Base-by-base conservation (phyloP, 257 asterid species). In the Forsythia viridissima region DNA sequence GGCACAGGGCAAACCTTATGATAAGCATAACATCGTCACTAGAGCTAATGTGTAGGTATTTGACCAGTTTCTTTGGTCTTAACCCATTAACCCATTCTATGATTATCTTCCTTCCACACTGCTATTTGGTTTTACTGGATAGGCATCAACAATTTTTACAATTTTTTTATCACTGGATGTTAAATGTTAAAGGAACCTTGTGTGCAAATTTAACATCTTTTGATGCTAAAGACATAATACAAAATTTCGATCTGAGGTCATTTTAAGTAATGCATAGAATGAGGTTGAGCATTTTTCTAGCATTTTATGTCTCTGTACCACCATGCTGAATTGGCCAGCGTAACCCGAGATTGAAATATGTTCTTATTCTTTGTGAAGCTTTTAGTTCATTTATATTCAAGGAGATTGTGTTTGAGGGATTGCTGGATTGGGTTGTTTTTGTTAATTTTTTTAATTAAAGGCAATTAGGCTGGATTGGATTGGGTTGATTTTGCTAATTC, bases 41-140 rank as follows among this genome's bases (percentile, higher is more conserved):
- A 93, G 94, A 65, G 93, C 96, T 51, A 91, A 91, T 72, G 96
- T 91, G 66, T 92, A 92, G 94, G 95, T 88, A 52, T 46, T 51
- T 12, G 9, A 38, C 39, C 51, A 57, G 52, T 42, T 72, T 18
- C 37, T 6, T n/a, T 8, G 15, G 24, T 11, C 0, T 0, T 55
- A 3, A 15, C 24, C 40, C 36, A 1, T 7, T 68, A 38, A 2
- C 37, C 16, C 8, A 16, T 63, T 34, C 38, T 55, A 3, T 20
- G 9, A n/a, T 18, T 39, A 40, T 75, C 24, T 4, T 55, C 24
- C 41, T 38, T 59, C 39, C 78, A 7, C 2, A 4, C 9, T 43
- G 65, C 65, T 55, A 55, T 55, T 55, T 55, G 65, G 24, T 13
- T 55, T 55, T 55, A 55, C 65, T 55, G 5, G 65, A 6, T 55